Base-by-base conservation (phyloP, 2,329 filamentous ascomycete genomes). In the Penicillium capsulatum region DNA sequence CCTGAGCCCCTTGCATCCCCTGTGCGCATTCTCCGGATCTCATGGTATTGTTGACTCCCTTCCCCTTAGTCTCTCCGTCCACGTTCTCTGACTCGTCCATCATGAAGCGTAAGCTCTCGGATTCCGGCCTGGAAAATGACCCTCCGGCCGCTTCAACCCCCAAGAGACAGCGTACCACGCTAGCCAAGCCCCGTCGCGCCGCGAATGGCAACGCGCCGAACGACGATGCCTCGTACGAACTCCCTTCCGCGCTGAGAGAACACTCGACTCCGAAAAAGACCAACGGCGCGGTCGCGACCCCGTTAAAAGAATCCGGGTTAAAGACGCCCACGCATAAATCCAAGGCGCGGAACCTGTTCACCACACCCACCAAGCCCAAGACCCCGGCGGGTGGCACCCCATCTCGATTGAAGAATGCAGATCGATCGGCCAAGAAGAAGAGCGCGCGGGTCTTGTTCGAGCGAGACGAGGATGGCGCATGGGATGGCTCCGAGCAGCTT, bases 391-490 rank as follows among this genome's bases (percentile, higher is more conserved):
- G 47, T 24, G 50, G 50, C 13, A 87, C 83, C 1, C 83, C 86
- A 0, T 77, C 78, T 26, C 76, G 80, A 50, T 73, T 76, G 29
- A 79, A 76, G 47, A 84, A 86, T 48, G 84, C 84, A 14, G 88
- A 96, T 65, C 81, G 85, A 34, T 96, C 90, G 4, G 91, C 90
- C 2, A 80, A 85, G 55, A 82, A 82, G 57, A 96, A 95, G 72
- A 94, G 86, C 61, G 85, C 84, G 15, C 76, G 81, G 36, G 79
- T 80, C 3, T 68, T 96, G 36, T 82, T 94, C 26, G 81, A 90
- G 57, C 81, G 81, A 30, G 80, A 89, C 32, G 84, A 88, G 17
- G 86, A 77, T 34, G 71, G 71, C 20, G 64, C 66, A 11, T 69
- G 85, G 54, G 78, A 79, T 32, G 83, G 80, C 10, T 82, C 83